Percentiles rank a stretch among this genome's conserved stretches.
These are phyloP conservation scores for Pseudocercospora ulei DNA, from an alignment of 2,329 filamentous ascomycete species.

Conservation along the genomic window DNA sequence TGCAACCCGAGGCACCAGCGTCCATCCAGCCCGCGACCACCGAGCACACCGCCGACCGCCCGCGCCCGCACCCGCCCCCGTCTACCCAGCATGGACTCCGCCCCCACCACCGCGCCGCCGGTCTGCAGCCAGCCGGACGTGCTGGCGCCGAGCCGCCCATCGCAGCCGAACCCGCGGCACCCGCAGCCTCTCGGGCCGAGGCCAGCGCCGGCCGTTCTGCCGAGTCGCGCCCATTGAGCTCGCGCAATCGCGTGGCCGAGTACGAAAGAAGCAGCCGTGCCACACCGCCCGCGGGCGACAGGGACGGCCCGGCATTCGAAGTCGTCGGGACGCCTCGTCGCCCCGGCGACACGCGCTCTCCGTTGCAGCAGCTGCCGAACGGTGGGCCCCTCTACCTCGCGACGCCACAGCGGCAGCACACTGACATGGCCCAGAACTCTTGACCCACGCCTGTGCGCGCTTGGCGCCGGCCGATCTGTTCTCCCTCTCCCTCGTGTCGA, in stretches of 20 bases:
- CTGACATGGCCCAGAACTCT: slow-evolving; percentile 56
- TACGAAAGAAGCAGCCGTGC: slow-evolving; percentile 44
- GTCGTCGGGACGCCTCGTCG: slow-evolving; percentile 43
- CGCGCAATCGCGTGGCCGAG: slow-evolving; percentile 44
- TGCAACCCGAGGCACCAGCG: slow-evolving; percentile 53
- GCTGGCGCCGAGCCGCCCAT: slow-evolving; percentile 23
- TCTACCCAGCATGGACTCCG: slow-evolving; percentile 52
- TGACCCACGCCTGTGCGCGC: slow-evolving; percentile 86
- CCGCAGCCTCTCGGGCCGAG: slow-evolving; percentile 28
- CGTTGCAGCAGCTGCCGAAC: slow-evolving; percentile 62
- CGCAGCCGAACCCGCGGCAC: slow-evolving; percentile 25
- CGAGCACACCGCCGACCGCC: slow-evolving; percentile 35
- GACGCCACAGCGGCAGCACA: slow-evolving; percentile 8
- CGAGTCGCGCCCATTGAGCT: slow-evolving; percentile 27
- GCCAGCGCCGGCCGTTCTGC: slow-evolving; percentile 8
- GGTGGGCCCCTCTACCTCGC: slow-evolving; percentile 46
- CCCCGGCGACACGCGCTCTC: slow-evolving; percentile 40
- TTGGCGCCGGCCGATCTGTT: slow-evolving; percentile 75
- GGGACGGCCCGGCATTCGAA: slow-evolving; percentile 44
- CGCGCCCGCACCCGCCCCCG: slow-evolving; percentile 28
- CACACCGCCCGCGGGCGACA: slow-evolving; percentile 35
- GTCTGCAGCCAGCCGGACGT: slow-evolving; percentile 36
- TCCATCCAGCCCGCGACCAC: slow-evolving; percentile 41
- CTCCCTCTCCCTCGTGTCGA: slow-evolving; percentile 74
- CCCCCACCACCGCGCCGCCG: slow-evolving; percentile 41